A percentile compares a stretch with the other conserved stretches of the same genome.
Conservation (phyloP, 1,139 yeast species). For the Diutina neorugosa region DNA sequence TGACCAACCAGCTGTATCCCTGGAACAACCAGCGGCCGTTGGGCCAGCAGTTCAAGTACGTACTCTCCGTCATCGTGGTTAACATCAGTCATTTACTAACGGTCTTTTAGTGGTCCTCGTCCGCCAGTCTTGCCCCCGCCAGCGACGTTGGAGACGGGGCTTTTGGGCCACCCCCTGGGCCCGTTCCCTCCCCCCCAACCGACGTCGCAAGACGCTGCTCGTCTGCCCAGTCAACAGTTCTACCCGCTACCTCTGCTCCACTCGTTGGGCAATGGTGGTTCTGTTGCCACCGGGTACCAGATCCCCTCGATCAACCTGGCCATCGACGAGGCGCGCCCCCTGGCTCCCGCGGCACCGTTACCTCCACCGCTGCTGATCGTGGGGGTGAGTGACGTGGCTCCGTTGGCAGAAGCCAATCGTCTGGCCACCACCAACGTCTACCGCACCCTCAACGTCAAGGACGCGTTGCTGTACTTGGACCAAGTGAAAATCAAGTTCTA, state of each 20-base stretch:
- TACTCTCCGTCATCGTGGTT: conserved; percentile 7
- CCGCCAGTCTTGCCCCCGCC: conserved; percentile 50
- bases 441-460: conserved; percentile 89
- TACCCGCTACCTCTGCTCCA: conserved; percentile 42
- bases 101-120: conserved; percentile 2
- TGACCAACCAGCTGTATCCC: conserved; percentile 34
- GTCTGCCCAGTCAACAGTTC: conserved; percentile 31
- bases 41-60: conserved; percentile 37
- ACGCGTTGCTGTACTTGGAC: conserved; percentile 88
- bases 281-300: conserved; percentile 22
- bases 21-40: conserved; percentile 35
- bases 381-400: neutral
- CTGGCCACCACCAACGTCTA: conserved; percentile 41
- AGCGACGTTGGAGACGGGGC: conserved; percentile 31
- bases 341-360: neutral
- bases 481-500: conserved; percentile 91
- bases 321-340: conserved; percentile 11
- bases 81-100: neutral
- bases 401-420: conserved; percentile 14
- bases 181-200: neutral
- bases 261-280: conserved; percentile 33
- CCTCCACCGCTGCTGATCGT: conserved; percentile 3
- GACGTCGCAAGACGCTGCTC: neutral
- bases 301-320: conserved; percentile 34
- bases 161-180: neutral